Evolutionary conservation across 805 yeast genomes (phyloP), one percentile per base, ranked within the genome.

Genomic region (Candida anglica): DNA sequence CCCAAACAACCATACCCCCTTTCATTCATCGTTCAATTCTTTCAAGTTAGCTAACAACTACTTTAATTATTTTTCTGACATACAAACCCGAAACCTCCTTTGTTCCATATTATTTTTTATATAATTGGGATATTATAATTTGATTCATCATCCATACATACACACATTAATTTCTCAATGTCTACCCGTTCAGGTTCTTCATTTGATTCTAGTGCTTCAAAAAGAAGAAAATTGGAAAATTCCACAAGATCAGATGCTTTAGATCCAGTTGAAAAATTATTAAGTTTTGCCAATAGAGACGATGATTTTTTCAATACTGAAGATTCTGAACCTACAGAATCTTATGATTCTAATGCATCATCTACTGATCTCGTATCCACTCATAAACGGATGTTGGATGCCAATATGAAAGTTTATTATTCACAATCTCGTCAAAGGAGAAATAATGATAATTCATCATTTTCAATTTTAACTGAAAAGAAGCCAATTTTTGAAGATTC

Each of bases 261-360:
- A 18, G 72, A 66, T 42, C 72, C 71, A 5, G 69, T 66, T 33
- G 69, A 66, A 42, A 64, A 55, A 39, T 52, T 66, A 22, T 48
- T 66, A 32, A 57, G 66, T 36, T 56, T 63, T 34, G 52, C 66
- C 8, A 57, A 48, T 33, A 37, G 46, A 17, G 50, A 58, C 36
- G 50, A 44, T 23, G 69, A 62, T 39, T 50, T 61, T 33, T 46
- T 51, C 34, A 49, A 50, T 28, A 42, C 55, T 36, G 61, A 53
- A 34, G 47, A 37, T 20, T 21, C 34, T 8, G 37, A 32, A 6
- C 43, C 40, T 20, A 41, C 34, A 29, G 41, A 38, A 23, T 15
- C 27, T 19, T 33, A 37, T 45, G 34, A 32, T 11, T n/a, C 14
- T 3, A 10, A 13, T 6, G n/a, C n/a, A n/a, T n/a, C n/a, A n/a